phyloP scores from a whole-genome alignment of 1,284 basidiomycete genomes.

The Exobasidium rhododendri region DNA sequence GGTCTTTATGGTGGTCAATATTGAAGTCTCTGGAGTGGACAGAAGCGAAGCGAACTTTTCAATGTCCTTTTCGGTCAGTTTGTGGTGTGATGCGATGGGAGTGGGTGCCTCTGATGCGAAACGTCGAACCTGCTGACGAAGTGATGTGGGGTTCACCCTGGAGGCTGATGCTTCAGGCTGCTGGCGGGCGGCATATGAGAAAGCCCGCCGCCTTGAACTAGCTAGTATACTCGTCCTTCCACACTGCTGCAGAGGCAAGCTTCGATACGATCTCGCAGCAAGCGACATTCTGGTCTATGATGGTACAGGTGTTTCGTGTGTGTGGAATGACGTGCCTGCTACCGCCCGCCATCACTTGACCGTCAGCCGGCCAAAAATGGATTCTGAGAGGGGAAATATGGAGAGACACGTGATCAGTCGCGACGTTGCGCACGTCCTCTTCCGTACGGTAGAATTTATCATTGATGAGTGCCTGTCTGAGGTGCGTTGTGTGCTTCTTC shows the following conservation, averaged over 20 bases:
- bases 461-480: no score
- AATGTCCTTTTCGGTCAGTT: slow-evolving; percentile 58
- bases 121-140: background rate
- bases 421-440: no score
- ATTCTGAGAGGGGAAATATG: no score
- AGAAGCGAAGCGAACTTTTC: slow-evolving; percentile 58
- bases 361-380: no score
- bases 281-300: background rate
- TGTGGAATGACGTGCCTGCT: no score
- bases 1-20: slow-evolving; percentile 58
- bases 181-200: background rate
- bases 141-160: background rate
- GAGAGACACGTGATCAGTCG: no score
- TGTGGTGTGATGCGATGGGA: background rate
- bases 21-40: slow-evolving; percentile 55
- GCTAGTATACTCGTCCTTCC: background rate
- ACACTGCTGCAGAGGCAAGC: background rate
- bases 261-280: background rate
- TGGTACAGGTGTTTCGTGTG: background rate
- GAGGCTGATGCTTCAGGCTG: background rate
- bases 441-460: no score
- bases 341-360: no score
- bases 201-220: background rate
- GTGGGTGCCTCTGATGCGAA: background rate
- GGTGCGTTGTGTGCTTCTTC: no score